Evolutionary conservation across 768 basidiomycete species (phyloP), one percentile per base, ranked within the genome.

Genomic region (Auricularia auricula-judae): DNA sequence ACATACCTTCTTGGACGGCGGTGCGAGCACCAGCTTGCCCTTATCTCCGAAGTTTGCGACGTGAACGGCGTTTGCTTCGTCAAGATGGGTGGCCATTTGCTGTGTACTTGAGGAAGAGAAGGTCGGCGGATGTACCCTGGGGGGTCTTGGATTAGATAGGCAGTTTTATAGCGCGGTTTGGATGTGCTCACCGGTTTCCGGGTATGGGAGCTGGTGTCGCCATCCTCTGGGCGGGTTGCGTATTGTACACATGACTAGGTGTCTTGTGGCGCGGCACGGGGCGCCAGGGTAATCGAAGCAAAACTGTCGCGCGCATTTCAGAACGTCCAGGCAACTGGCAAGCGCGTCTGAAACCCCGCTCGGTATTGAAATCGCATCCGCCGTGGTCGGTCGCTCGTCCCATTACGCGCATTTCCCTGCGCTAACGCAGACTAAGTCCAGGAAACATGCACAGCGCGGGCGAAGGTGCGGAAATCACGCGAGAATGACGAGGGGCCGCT

Each of bases 141-240:
- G 21, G 10, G 7, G 47, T 21, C 47, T 18, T 16, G 21, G 47
- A 51, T 51, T 12, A 51, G 47, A 51, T 18, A 51, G 47, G 47
- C 18, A 5, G 47, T 51, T 51, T 18, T 51, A 51, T 51, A 51
- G 47, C 47, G 21, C 21, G 16, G 47, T 8, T 18, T 16, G 18
- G 47, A 18, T 5, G 4, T 18, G 47, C 47, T 16, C 47, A 51
- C 47, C 47, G 47, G 47, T 21, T 51, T 58, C 72, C 80, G 42
- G 87, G 87, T 34, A 54, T 33, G 66, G 87, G 88, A 70, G 87
- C 86, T 71, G 70, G 81, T 4, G 78, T 83, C 4, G 83, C 83
- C 3, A 86, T 51, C 18, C 21, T 51, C 18, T 16, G 47, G 18
- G 14, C 18, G 47, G 21, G 47, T 51, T 51, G 47, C 47, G 47